These are phyloP conservation scores for Golubevia sp. DNA, from an alignment of 1,284 basidiomycete species.

Conservation along the genomic window DNA sequence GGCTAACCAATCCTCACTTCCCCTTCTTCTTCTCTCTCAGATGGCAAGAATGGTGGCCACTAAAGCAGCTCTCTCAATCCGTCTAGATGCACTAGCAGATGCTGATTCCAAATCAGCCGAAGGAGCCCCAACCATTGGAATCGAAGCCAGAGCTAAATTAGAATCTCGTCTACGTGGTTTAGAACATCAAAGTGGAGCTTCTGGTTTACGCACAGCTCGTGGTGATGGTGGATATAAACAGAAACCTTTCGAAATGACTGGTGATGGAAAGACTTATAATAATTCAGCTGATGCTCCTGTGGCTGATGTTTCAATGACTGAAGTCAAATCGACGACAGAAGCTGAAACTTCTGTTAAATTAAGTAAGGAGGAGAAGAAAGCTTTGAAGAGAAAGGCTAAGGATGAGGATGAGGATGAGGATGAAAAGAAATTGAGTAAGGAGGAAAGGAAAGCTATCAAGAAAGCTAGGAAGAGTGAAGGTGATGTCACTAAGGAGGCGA, in stretches of 20 bases:
- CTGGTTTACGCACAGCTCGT: constrained; percentile 30
- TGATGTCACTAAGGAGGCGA: constrained; percentile 14
- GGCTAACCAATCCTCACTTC: neutral
- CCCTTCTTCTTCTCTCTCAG: constrained; percentile 59
- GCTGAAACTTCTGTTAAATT: constrained; percentile 7
- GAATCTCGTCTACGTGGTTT: constrained; percentile 89
- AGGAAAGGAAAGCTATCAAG: constrained; percentile 42
- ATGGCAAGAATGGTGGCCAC: constrained; percentile 99
- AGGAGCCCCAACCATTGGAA: constrained; percentile 78
- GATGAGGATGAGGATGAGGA: neutral
- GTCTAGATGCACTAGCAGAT: constrained; percentile 93
- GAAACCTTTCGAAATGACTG: constrained; percentile 44
- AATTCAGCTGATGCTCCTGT: constrained; percentile 46
- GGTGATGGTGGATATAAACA: constrained; percentile 52
- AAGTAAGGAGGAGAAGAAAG: constrained; percentile 17
- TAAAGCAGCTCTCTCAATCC: constrained; percentile 92
- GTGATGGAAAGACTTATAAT: constrained; percentile 45
- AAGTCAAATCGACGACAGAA: constrained; percentile 69
- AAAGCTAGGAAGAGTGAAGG: constrained; percentile 27
- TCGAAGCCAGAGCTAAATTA: constrained; percentile 91
- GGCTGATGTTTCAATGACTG: constrained; percentile 23
- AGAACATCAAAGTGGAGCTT: constrained; percentile 65
- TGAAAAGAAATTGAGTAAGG: constrained; percentile 38
- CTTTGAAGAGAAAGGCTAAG: constrained; percentile 8
- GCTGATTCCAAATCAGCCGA: constrained; percentile 84